These are phyloP conservation scores for Russula dissimulans DNA, from an alignment of 768 basidiomycete species.

Conservation along the genomic window DNA sequence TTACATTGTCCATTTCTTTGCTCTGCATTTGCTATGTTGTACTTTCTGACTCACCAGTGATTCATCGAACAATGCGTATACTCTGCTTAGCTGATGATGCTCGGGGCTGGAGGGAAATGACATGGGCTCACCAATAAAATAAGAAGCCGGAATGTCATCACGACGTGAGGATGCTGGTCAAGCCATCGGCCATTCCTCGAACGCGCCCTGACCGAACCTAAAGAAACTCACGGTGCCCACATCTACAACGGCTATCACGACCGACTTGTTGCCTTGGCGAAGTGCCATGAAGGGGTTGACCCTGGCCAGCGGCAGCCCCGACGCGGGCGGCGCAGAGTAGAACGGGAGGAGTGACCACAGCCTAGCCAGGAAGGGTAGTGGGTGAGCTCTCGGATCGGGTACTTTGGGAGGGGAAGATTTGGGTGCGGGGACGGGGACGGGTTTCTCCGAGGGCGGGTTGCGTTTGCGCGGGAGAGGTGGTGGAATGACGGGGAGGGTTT, in stretches of 20 bases:
- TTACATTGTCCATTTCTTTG: not conserved
- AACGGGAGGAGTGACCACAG: not conserved
- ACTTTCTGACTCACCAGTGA: not conserved
- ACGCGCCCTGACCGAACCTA: conserved; percentile 75
- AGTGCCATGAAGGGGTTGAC: conserved; percentile 72
- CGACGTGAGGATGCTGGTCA: conserved; percentile 1
- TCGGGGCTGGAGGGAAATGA: not conserved
- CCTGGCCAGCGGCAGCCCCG: conserved; percentile 27
- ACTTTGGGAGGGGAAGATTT: not conserved
- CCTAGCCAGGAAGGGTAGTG: not conserved
- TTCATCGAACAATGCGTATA: not conserved
- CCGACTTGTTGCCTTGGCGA: conserved; percentile 73
- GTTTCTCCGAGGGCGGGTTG: not conserved
- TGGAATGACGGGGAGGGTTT: conserved; percentile 50
- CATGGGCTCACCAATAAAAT: not conserved
- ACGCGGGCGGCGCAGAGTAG: not conserved
- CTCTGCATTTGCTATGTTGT: conserved; percentile 6
- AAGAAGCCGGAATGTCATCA: not conserved
- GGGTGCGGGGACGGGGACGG: not conserved
- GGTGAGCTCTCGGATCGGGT: not conserved
- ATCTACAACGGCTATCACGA: conserved; percentile 85
- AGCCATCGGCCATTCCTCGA: conserved; percentile 75
- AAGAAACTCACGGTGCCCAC: conserved; percentile 83
- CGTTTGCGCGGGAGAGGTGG: conserved; percentile 49
- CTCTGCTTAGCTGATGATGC: not conserved